These are phyloP conservation scores for Croton setiger DNA, from an alignment of 441 rosid genomes.

Conservation along the genomic window DNA sequence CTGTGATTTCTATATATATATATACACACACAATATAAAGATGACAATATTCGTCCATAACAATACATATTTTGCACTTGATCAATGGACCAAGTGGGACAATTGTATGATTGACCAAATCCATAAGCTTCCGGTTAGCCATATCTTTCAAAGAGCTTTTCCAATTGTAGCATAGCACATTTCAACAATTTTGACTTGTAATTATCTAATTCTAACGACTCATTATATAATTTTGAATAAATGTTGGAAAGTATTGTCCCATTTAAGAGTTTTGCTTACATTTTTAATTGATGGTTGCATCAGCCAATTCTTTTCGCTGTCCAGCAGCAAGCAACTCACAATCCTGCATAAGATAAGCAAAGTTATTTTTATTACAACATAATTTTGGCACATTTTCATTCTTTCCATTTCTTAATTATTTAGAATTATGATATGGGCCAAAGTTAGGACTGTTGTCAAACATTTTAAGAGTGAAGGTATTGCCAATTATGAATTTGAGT, in stretches of 20 bases:
- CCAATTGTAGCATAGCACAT: slow-evolving; percentile 3
- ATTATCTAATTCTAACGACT: not conserved
- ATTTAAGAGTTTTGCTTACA: not conserved
- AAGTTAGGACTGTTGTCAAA: not conserved
- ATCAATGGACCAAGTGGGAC: no score
- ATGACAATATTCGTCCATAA: no score
- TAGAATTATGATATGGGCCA: not conserved
- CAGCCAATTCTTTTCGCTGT: slow-evolving; percentile 40
- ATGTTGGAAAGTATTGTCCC: not conserved
- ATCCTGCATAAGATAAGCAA: slow-evolving; percentile 78
- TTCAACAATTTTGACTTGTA: slow-evolving; percentile 1
- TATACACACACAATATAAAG: no score
- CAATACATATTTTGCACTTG: no score
- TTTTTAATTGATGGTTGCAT: slow-evolving; percentile 37
- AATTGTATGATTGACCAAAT: no score
- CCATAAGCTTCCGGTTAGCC: not conserved
- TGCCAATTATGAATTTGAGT: not conserved
- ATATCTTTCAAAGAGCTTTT: not conserved
- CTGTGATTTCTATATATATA: no score
- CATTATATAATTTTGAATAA: not conserved
- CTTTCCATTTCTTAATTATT: not conserved
- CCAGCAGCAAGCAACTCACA: slow-evolving; percentile 43
- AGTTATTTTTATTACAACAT: no score
- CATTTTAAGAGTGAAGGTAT: not conserved
- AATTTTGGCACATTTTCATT: not conserved